A percentile compares a stretch with the other conserved stretches of the same genome.
Evolutionary conservation across 208 protist genomes (phyloP).

Genomic region (Spongospora subterranea): DNA sequence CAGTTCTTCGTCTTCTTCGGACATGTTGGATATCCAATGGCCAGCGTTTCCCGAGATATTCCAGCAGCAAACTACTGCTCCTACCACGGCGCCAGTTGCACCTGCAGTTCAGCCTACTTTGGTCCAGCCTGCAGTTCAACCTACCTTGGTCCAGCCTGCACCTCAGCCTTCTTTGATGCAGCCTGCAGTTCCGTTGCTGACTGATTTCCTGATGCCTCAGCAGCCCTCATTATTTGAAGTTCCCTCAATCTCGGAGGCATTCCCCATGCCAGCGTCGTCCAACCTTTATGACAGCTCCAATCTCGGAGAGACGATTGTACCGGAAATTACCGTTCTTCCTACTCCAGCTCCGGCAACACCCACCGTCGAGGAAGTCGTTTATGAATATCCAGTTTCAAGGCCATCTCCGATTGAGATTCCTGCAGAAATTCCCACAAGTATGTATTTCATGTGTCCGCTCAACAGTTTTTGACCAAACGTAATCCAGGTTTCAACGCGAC

Average conservation of each 20-base stretch:
- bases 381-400: background rate
- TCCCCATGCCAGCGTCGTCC: background rate
- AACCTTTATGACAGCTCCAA: background rate
- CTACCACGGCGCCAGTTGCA: background rate
- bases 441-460: background rate
- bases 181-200: background rate
- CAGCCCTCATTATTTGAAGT: background rate
- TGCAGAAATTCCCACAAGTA: background rate
- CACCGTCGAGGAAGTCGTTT: slow-evolving; percentile 21
- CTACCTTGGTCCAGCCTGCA: too few relatives aligned
- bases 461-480: background rate
- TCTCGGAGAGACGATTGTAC: background rate
- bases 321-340: background rate
- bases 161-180: background rate
- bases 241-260: background rate
- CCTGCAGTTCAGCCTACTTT: background rate
- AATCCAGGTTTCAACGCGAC: background rate
- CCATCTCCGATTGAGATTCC: slow-evolving; percentile 35
- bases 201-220: slow-evolving; percentile 26
- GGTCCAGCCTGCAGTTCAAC: background rate
- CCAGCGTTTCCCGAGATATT: slow-evolving; percentile 37
- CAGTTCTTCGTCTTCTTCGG: background rate
- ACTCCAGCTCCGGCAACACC: background rate
- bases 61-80: background rate
- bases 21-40: background rate